phyloP scores from a whole-genome alignment of 805 yeast species.

The Maudiozyma bulderi region DNA sequence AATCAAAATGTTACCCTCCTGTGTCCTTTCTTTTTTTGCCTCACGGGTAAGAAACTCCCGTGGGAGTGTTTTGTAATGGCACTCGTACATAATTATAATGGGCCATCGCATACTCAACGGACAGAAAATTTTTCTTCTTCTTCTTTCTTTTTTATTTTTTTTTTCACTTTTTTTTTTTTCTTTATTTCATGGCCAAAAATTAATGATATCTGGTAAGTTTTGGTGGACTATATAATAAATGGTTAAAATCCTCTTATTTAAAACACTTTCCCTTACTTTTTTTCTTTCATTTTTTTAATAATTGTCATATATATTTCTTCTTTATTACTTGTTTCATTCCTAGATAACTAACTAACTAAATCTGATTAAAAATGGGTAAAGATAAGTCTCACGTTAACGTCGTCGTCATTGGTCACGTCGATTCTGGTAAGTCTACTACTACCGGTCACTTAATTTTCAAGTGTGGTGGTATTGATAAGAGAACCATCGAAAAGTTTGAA shows the following conservation, averaged over 20 bases:
- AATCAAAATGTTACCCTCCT: too few relatives aligned
- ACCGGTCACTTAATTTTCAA: conserved; percentile 98
- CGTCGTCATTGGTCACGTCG: conserved; percentile 99
- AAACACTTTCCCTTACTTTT: background rate
- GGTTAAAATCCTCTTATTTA: background rate
- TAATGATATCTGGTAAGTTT: background rate
- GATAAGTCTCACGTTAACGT: conserved; percentile 98
- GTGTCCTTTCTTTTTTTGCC: too few relatives aligned
- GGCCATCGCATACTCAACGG: too few relatives aligned
- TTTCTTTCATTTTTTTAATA: background rate
- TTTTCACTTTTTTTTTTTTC: too few relatives aligned
- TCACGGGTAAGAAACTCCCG: too few relatives aligned
- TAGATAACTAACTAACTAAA: background rate
- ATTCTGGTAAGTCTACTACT: conserved; percentile 97
- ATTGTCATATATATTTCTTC: too few relatives aligned
- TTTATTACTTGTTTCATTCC: background rate
- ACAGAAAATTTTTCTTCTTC: too few relatives aligned
- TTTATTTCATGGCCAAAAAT: too few relatives aligned
- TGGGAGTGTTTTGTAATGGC: too few relatives aligned
- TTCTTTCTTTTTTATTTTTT: too few relatives aligned
- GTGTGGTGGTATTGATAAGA: conserved; percentile 99
- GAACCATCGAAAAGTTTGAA: conserved; percentile 97
- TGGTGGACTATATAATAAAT: background rate
- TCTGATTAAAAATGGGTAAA: conserved; percentile 35
- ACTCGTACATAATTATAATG: too few relatives aligned